Base-by-base conservation (phyloP, 169 alveolate species). In the Plasmodium ovale region DNA sequence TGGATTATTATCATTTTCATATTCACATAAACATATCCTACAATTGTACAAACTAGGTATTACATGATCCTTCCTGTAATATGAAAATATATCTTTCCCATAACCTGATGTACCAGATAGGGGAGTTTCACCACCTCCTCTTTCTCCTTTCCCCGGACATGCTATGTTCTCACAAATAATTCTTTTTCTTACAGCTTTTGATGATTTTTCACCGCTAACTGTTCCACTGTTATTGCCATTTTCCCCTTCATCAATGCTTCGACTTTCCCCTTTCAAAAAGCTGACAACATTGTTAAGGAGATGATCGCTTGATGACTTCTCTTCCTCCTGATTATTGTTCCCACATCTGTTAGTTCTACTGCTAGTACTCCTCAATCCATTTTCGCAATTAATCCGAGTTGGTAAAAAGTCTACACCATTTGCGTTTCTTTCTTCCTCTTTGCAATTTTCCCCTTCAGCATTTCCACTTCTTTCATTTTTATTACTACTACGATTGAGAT, bases 11-110 rank as follows among this genome's bases (percentile, higher is more conserved):
- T 85, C 91, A 25, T 92, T 95, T 7, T 93, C 97, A 59, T 93
- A 95, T 60, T 94, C 95, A 51, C 96, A 94, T 71, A 97, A 92
- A 65, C 99, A 97, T 53, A 97, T 96, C 74, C 98, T 92, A 85
- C 99, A 97, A 25, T 68, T 70, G 53, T 77, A 77, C 49, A 87
- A 54, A 51, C 77, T 82, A 7, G 87, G 88, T 2, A 35, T 59
- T 42, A 62, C 25, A 19, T 7, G 39, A 23, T 62, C 74, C 21
- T 47, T 25, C 31, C 31, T 64, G 33, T 33, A 31, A n/a, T 10
- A 47, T 19, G 21, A 42, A 4, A 6, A 35, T 23, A 54, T 4
- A 16, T 56, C 68, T 29, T n/a, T n/a, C n/a, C n/a, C n/a, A n/a
- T n/a, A n/a, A n/a, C n/a, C n/a, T n/a, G n/a, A 19, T n/a, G 21